Percentiles rank a stretch among this genome's conserved stretches.
Evolutionary conservation across 306 rosid species (phyloP).

Genomic region (Cucurbita maxima): DNA sequence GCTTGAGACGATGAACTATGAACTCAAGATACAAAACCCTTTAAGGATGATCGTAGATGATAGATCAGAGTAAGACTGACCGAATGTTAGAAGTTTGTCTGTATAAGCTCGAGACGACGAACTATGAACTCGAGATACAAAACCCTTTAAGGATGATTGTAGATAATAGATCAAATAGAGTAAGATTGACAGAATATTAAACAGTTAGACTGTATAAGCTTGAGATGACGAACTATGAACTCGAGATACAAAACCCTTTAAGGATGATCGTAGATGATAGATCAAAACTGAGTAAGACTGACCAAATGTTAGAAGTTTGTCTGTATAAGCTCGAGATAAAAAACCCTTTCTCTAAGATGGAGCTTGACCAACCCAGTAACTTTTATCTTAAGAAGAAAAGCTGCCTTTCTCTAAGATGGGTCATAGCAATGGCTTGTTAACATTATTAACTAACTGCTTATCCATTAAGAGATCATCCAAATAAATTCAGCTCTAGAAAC

Average conservation of each 20-base stretch:
- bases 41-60: no score
- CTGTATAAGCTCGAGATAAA: neutral
- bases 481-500: conserved; percentile 2
- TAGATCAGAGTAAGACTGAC: no score
- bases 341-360: neutral
- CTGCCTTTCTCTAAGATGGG: neutral
- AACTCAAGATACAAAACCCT: no score
- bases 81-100: no score
- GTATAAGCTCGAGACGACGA: neutral
- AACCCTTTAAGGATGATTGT: neutral
- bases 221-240: neutral
- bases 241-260: neutral
- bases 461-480: neutral
- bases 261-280: neutral
- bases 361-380: neutral
- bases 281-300: no score
- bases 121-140: neutral
- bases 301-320: no score
- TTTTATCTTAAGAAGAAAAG: neutral
- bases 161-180: no score
- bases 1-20: no score
- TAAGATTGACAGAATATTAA: no score
- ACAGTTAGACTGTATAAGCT: no score
- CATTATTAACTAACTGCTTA: neutral
- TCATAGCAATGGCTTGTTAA: neutral